phyloP scores from a whole-genome alignment of 176 grass and related monocot genomes.

The Cymbopogon citratus region DNA sequence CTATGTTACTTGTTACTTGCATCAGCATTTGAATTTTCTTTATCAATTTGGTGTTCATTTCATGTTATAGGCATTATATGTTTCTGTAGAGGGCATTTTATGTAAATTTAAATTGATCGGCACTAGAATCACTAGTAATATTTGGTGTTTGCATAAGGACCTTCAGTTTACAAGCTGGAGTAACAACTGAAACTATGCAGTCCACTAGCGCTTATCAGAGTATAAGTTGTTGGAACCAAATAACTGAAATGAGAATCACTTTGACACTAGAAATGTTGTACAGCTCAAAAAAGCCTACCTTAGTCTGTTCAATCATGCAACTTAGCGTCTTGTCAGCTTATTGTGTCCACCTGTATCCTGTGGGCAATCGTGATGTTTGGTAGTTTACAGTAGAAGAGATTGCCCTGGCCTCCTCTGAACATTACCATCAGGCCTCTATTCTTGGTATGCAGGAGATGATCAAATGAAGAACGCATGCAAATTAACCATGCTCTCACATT shows the following conservation, averaged over 20 bases:
- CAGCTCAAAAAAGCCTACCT: not conserved
- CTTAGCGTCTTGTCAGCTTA: not conserved
- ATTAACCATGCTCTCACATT: not conserved
- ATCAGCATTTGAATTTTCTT: too few species aligned
- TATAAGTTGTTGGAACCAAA: not conserved
- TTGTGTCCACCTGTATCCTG: not conserved
- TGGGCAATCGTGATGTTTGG: not conserved
- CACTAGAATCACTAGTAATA: too few species aligned
- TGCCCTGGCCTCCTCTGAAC: not conserved
- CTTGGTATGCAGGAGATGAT: not conserved
- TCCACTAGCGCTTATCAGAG: too few species aligned
- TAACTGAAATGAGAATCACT: not conserved
- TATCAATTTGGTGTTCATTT: too few species aligned
- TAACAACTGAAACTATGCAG: too few species aligned
- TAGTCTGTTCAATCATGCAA: conserved; percentile 6
- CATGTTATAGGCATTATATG: too few species aligned
- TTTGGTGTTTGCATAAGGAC: too few species aligned
- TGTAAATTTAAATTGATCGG: too few species aligned
- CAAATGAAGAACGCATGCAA: not conserved
- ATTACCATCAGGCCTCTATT: not conserved
- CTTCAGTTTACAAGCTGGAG: too few species aligned
- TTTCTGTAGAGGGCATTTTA: too few species aligned
- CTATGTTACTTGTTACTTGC: too few species aligned
- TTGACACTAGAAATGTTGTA: not conserved
- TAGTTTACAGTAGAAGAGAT: not conserved